Base-by-base conservation (phyloP, 139 green algal genomes). In the Tetratostichococcus sp. region DNA sequence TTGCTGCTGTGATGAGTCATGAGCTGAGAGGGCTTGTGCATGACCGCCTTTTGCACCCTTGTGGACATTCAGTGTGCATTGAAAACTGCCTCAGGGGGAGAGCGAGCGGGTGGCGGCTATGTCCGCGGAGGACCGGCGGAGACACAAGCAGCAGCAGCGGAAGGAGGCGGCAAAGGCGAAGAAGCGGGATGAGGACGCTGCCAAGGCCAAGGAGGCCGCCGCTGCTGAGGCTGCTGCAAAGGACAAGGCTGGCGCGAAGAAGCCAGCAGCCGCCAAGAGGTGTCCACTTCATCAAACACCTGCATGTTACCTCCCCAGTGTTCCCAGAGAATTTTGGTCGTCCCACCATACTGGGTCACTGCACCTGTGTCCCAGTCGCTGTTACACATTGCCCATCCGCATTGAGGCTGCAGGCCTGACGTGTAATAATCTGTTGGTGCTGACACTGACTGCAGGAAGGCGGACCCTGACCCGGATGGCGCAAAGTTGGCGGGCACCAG, bases 391-490 rank as follows among this genome's bases (percentile, higher is more conserved):
- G n/a, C n/a, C n/a, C n/a, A n/a, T n/a, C n/a, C n/a, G n/a, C n/a
- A n/a, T n/a, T n/a, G n/a, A n/a, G n/a, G n/a, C n/a, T n/a, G n/a
- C n/a, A n/a, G n/a, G n/a, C n/a, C n/a, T n/a, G n/a, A n/a, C n/a
- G n/a, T n/a, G n/a, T n/a, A n/a, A n/a, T n/a, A n/a, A n/a, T 26
- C 11, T 17, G 17, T 26, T 62, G 11, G 14, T 62, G 39, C 39
- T 50, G 39, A 50, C 39, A 50, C 26, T 66, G 22, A 17, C 14
- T 17, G 11, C 50, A 62, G 50, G 50, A 62, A 62, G 19, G 19
- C 50, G 19, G 95, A 98, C 75, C 77, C 85, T 8, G 95, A 99
- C 74, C 94, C 95, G 0, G 81, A 96, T 35, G 95, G 94, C 35
- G 84, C 78, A 50, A 82, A 93, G 86, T 84, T 98, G 43, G 84